Base-by-base conservation (phyloP, 1,284 basidiomycete genomes). In the Afroboletus lepidellus region DNA sequence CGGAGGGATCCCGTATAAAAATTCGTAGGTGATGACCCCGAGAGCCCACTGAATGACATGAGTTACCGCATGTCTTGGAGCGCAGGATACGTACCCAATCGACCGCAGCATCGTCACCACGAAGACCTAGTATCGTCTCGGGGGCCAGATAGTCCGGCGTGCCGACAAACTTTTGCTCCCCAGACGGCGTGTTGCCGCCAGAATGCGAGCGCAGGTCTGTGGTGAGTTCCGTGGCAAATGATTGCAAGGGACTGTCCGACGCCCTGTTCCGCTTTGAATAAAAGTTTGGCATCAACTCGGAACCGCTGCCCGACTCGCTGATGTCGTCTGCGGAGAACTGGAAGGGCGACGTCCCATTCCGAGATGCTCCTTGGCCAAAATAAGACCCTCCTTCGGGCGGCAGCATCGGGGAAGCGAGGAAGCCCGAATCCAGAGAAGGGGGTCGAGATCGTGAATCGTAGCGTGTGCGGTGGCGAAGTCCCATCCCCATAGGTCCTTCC, bases 21-120 rank as follows among this genome's bases (percentile, higher is more conserved):
- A 99, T 75, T 99, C 96, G 73, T 99, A 99, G 25, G 94, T 90
- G 64, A 99, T 97, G 41, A 98, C 94, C 56, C 97, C 97, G 32
- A 99, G 80, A 15, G 97, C 97, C 97, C 97, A 99, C 87, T 88
- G 46, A 36, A 51, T 32, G 23, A 58, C 51, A 53, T 60, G 57
- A 60, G 61, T 46, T 51, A 51, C 51, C 27, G 53, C 39, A 34
- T 21, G 29, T 44, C 18, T 33, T 36, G 16, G 18, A 49, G 45
- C 47, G 52, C n/a, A 49, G 24, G 68, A 61, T 20, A 71, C 80
- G 50, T 59, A 94, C 92, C 94, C 97, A 99, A 75, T 99, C 97
- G 56, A 98, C 97, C 15, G 89, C 87, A 38, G 88, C 90, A 72
- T 99, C 95, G 67, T 99, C 96, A 48, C 93, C 93, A 46, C 94